Percentiles rank a stretch among this genome's conserved stretches.
Evolutionary conservation across 805 yeast species (phyloP).

Genomic region (Candida anglica): DNA sequence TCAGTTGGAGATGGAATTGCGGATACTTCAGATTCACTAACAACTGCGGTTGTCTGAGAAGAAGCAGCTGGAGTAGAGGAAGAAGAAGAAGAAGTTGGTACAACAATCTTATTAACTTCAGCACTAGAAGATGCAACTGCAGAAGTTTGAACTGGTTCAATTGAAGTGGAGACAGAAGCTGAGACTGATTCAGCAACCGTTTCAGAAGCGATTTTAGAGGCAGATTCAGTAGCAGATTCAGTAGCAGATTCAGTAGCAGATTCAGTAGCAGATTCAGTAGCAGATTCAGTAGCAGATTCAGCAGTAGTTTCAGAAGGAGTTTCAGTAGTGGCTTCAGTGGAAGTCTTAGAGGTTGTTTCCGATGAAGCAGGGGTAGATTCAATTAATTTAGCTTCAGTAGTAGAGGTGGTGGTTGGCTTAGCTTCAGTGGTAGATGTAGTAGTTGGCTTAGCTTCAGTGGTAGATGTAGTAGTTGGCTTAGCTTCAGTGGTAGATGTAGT

Average conservation of each 20-base stretch:
- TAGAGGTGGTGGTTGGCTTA: constrained; percentile 1
- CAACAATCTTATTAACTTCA: too few relatives aligned
- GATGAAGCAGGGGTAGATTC: not conserved
- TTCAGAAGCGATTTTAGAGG: too few relatives aligned
- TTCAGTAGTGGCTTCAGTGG: constrained; percentile 4
- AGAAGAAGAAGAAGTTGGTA: constrained; percentile 4
- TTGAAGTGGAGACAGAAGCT: not conserved
- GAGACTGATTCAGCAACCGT: not conserved
- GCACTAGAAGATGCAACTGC: too few relatives aligned
- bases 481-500: constrained; percentile 4
- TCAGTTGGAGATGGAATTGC: constrained; percentile 1
- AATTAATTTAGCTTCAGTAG: too few relatives aligned
- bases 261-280: not conserved
- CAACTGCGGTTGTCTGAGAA: constrained; percentile 7
- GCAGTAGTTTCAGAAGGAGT: not conserved
- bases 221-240: too few relatives aligned
- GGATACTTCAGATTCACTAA: constrained; percentile 8
- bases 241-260: not conserved
- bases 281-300: not conserved
- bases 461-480: constrained; percentile 1
- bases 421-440: constrained; percentile 1
- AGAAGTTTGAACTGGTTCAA: not conserved
- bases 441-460: not conserved
- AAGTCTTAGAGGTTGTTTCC: constrained; percentile 1
- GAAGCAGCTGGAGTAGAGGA: constrained; percentile 4